phyloP scores from a whole-genome alignment of 768 basidiomycete genomes.

The Tulasnella sp. region DNA sequence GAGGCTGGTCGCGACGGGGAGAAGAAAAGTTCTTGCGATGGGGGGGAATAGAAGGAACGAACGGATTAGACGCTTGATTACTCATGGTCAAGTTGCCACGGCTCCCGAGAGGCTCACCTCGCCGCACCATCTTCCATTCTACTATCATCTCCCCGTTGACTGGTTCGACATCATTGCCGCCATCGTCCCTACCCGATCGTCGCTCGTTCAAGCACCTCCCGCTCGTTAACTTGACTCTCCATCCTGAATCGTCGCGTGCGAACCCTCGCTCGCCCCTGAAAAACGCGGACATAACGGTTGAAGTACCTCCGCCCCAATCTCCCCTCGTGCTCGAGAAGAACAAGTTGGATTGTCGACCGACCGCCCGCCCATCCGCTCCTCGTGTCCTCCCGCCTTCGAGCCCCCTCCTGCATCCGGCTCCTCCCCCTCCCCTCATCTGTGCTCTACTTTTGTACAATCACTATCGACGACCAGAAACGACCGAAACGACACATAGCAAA shows the following conservation, averaged over 20 bases:
- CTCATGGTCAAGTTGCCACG: neutral
- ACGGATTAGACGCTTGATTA: neutral
- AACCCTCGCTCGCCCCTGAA: neutral
- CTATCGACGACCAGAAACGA: neutral
- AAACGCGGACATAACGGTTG: conserved; percentile 9
- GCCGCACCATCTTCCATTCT: neutral
- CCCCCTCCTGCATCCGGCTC: neutral
- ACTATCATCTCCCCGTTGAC: conserved; percentile 9
- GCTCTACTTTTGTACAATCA: neutral
- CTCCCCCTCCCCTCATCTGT: neutral
- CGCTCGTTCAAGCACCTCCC: neutral
- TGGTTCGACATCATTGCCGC: neutral
- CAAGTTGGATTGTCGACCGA: conserved; percentile 18
- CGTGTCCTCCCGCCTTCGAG: neutral
- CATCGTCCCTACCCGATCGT: neutral
- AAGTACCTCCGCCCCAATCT: neutral
- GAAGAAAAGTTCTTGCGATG: neutral
- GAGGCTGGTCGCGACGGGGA: neutral
- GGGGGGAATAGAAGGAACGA: neutral
- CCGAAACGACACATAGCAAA: neutral
- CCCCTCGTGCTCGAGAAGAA: conserved; percentile 21
- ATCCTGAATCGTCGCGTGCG: neutral
- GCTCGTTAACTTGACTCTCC: neutral
- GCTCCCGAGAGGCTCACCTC: neutral
- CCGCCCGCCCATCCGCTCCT: conserved; percentile 1